Conservation (phyloP, 768 basidiomycete genomes). For the Tylopilus subfusipes region DNA sequence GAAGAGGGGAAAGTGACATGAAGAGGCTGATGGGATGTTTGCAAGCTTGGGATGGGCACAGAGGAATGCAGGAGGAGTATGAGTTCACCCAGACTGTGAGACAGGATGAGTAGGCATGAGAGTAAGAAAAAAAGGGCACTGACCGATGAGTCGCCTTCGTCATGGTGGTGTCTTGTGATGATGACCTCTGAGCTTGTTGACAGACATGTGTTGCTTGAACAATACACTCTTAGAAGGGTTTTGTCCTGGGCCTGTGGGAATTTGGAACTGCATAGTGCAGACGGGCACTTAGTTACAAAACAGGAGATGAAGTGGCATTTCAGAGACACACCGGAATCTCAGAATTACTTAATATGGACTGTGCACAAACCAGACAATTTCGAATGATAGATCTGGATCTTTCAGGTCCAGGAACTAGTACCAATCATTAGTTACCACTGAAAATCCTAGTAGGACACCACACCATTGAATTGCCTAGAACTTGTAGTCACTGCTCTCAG, state of each 20-base stretch:
- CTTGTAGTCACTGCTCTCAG: too few species aligned
- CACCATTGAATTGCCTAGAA: too few species aligned
- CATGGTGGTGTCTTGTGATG: constrained; percentile 69
- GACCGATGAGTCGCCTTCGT: constrained; percentile 85
- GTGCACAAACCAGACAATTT: too few species aligned
- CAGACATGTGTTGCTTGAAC: constrained; percentile 82
- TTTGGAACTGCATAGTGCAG: constrained; percentile 85
- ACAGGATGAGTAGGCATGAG: constrained; percentile 3
- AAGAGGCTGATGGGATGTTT: too few species aligned
- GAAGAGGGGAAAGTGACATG: constrained; percentile 86
- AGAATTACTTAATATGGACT: too few species aligned
- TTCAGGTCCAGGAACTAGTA: too few species aligned
- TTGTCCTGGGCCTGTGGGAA: constrained; percentile 83
- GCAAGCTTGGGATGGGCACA: constrained; percentile 68
- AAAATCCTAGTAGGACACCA: too few species aligned
- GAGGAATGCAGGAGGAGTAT: constrained; percentile 86
- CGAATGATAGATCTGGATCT: too few species aligned
- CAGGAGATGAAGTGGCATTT: too few species aligned
- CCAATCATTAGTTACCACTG: too few species aligned
- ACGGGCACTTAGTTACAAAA: constrained; percentile 40
- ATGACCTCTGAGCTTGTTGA: constrained; percentile 87
- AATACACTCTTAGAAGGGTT: constrained; percentile 73
- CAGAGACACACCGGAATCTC: too few species aligned
- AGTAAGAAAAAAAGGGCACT: constrained; percentile 1
- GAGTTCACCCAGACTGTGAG: constrained; percentile 75